Base-by-base conservation (phyloP, 1,139 yeast species). In the Taphrina betulina region DNA sequence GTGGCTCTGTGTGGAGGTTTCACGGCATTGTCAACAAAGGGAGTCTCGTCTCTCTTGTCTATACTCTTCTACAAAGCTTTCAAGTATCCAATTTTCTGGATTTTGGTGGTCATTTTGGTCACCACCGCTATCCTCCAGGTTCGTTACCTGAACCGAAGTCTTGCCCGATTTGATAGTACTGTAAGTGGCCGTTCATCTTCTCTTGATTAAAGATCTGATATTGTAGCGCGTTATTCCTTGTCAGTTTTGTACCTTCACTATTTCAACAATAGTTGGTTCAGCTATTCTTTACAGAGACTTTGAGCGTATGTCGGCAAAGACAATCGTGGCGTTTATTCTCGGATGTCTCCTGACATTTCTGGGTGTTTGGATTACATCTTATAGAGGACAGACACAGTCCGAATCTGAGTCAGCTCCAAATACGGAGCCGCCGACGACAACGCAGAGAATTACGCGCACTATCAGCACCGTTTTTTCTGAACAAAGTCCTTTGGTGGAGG, bases 1-100 rank as follows among this genome's bases (percentile, higher is more conserved):
- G 77, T 75, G 2, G 76, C 78, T 0, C 60, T 75, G 1, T 67
- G 74, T 57, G 79, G 79, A 1, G 73, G 78, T 0, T 70, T 70
- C 57, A 72, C 77, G 0, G 78, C 77, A 3, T 64, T 74, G 20
- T 64, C 72, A 2, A 72, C 78, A 22, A 75, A 75, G 61, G 65
- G 71, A 33, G 63, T 75, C 12, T 67, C 71, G 14, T 64, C 71
- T 4, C 59, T 73, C 28, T 64, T 73, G 10, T 67, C 71, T 20
- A 67, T 64, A 54, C 66, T 69, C 10, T 54, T 69, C n/a, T 57
- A 61, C 19, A 54, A 61, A 14, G 66, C 70, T 1, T 38, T 72
- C 4, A 53, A 63, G 5, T 67, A 67, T 42, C 65, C 66, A 3
- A 59, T 68, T 12, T 65, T 74, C 3, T 72, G 71, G 58, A 33